Conservation (phyloP, 2,329 filamentous ascomycete genomes). For the Cladosporium sp. region DNA sequence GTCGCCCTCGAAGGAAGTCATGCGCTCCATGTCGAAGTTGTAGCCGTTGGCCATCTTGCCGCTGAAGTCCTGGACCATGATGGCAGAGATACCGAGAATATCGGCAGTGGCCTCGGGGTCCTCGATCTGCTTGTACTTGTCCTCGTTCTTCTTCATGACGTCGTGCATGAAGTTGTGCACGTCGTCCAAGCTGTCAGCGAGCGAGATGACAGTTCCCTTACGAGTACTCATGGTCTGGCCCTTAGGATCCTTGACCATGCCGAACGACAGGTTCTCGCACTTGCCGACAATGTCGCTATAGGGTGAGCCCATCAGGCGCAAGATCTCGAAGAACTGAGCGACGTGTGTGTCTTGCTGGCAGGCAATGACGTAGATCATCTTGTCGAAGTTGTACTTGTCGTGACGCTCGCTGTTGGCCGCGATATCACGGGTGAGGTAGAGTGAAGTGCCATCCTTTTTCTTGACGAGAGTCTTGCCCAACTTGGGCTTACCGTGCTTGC, state of each 20-base stretch:
- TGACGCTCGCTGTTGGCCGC: slow-evolving; percentile 61
- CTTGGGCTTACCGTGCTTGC: slow-evolving; percentile 63
- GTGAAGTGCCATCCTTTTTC: slow-evolving; percentile 62
- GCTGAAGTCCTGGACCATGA: slow-evolving; percentile 98
- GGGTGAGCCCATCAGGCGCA: slow-evolving; percentile 58
- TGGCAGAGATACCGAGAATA: slow-evolving; percentile 83
- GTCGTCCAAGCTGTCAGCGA: slow-evolving; percentile 47
- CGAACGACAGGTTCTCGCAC: slow-evolving; percentile 63
- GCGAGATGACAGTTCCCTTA: slow-evolving; percentile 49
- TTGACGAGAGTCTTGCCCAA: slow-evolving; percentile 64
- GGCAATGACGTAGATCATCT: slow-evolving; percentile 66
- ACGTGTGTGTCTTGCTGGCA: slow-evolving; percentile 62
- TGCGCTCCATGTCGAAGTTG: slow-evolving; percentile 73
- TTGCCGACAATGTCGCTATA: slow-evolving; percentile 51
- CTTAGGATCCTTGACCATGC: slow-evolving; percentile 51
- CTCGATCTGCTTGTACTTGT: slow-evolving; percentile 86
- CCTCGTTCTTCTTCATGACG: slow-evolving; percentile 85
- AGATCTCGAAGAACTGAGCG: slow-evolving; percentile 62
- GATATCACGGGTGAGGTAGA: slow-evolving; percentile 67
- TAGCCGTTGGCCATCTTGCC: slow-evolving; percentile 79
- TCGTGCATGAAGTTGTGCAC: slow-evolving; percentile 96
- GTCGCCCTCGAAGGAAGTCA: slow-evolving; percentile 81
- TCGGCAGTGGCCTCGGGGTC: slow-evolving; percentile 80
- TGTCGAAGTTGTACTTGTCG: slow-evolving; percentile 60
- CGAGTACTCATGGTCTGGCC: slow-evolving; percentile 59